A percentile compares a stretch with the other conserved stretches of the same genome.
These are phyloP conservation scores for Trichomonas gallinae DNA, from an alignment of 208 protist genomes.

Conservation along the genomic window DNA sequence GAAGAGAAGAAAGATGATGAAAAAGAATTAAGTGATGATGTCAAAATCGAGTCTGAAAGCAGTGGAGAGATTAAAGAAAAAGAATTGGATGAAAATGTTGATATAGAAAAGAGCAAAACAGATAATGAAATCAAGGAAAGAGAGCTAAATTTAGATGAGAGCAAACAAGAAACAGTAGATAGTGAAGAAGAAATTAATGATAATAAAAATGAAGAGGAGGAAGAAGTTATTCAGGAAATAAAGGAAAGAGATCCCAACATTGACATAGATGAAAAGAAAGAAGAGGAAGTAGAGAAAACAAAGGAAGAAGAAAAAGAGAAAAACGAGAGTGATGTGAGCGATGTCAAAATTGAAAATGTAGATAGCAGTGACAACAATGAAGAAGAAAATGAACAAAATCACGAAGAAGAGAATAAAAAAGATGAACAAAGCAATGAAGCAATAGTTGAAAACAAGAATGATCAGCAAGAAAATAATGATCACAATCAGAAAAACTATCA, in stretches of 20 bases:
- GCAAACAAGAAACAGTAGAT: neutral
- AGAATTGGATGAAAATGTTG: neutral
- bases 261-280: neutral
- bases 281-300: neutral
- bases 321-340: neutral
- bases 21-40: neutral
- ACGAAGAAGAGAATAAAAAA: neutral
- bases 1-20: neutral
- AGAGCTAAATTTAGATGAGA: neutral
- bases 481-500: too few relatives aligned
- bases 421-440: neutral
- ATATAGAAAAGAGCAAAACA: neutral
- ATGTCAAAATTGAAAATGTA: neutral
- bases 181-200: neutral
- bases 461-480: neutral
- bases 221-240: neutral
- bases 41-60: neutral
- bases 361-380: neutral
- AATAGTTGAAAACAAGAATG: neutral
- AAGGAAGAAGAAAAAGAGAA: neutral
- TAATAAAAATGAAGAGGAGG: neutral
- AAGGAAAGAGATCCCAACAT: neutral
- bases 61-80: neutral
- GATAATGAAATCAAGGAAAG: neutral
- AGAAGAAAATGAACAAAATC: neutral